Base-by-base conservation (phyloP, 352 stramenopile species). In the Detonula confervacea region DNA sequence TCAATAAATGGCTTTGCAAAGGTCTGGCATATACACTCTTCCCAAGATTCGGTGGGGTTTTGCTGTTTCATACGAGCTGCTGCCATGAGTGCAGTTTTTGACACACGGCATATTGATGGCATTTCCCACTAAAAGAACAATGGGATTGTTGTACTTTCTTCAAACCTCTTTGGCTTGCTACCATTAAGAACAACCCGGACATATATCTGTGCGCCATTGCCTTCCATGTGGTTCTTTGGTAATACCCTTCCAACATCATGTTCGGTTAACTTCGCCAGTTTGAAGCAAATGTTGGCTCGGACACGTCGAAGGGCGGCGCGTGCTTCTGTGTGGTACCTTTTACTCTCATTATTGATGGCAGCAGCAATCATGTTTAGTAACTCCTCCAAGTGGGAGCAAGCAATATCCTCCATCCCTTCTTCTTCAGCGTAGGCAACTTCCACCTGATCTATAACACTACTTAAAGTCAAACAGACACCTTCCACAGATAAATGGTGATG, bases 121-220 rank as follows among this genome's bases (percentile, higher is more conserved):
- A 49, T 73, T 49, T 88, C 66, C 87, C 87, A 93, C 57, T 92
- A 87, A 51, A 92, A 73, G 78, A 87, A 94, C 33, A 83, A 90
- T 64, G 89, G 89, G 55, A 94, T 76, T 33, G 86, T 84, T 56
- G 87, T 94, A 47, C 87, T 93, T 59, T 94, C 89, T 73, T 86
- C 54, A 60, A 94, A 92, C 51, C 87, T 73, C 22, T 57, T 54
- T 24, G 86, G 81, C 68, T 91, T 93, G 18, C 81, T 78, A 16
- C 89, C 89, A 46, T 73, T 74, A 24, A 94, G 52, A 16, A 87
- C 25, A 9, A 92, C 42, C 51, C 82, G 56, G 11, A 94, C 73
- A 73, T 89, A 94, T 57, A 82, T 84, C 1, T 60, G 63, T 35
- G 59, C 29, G 47, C 27, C 49, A 47, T 39, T 60, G 25, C 18